Conservation (phyloP, 257 asterid species). For the Catharanthus roseus region DNA sequence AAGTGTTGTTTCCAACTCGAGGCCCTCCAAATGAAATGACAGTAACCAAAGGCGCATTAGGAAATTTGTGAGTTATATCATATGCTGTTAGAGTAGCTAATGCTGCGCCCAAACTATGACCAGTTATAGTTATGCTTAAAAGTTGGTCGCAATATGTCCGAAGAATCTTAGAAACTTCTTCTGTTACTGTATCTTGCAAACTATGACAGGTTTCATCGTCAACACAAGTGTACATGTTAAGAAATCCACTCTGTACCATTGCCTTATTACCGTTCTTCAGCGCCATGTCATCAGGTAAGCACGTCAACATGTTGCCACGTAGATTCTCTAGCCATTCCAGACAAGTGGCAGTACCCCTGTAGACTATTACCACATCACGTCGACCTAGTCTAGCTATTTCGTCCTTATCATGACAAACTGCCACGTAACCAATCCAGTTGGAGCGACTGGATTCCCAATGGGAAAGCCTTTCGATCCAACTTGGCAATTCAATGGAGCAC, state of each 20-base stretch:
- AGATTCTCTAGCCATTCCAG: slow-evolving; percentile 81
- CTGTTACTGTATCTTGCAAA: slow-evolving; percentile 36
- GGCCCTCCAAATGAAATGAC: slow-evolving; percentile 93
- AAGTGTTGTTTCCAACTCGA: slow-evolving; percentile 63
- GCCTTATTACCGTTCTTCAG: slow-evolving; percentile 25
- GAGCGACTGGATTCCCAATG: slow-evolving; percentile 47
- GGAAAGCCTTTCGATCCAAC: slow-evolving; percentile 45
- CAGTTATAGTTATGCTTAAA: slow-evolving; percentile 78
- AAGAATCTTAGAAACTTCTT: slow-evolving; percentile 38
- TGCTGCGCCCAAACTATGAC: slow-evolving; percentile 95
- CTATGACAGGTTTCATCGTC: slow-evolving; percentile 25
- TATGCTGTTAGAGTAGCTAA: slow-evolving; percentile 78
- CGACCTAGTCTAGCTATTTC: slow-evolving; percentile 70
- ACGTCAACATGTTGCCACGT: slow-evolving; percentile 51
- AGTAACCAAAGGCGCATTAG: slow-evolving; percentile 61
- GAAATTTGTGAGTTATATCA: slow-evolving; percentile 52
- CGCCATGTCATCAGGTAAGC: slow-evolving; percentile 53
- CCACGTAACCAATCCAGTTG: slow-evolving; percentile 91
- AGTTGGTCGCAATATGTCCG: slow-evolving; percentile 50
- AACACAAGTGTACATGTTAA: slow-evolving; percentile 73
- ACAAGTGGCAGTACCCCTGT: slow-evolving; percentile 82
- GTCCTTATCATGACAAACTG: slow-evolving; percentile 56
- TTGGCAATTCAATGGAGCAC: slow-evolving; percentile 59
- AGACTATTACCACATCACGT: slow-evolving; percentile 80
- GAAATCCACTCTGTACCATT: slow-evolving; percentile 75